Evolutionary conservation across 148 eudicot genomes (phyloP), one percentile per base, ranked within the genome.

Genomic region (Rhododendron mucronatum): DNA sequence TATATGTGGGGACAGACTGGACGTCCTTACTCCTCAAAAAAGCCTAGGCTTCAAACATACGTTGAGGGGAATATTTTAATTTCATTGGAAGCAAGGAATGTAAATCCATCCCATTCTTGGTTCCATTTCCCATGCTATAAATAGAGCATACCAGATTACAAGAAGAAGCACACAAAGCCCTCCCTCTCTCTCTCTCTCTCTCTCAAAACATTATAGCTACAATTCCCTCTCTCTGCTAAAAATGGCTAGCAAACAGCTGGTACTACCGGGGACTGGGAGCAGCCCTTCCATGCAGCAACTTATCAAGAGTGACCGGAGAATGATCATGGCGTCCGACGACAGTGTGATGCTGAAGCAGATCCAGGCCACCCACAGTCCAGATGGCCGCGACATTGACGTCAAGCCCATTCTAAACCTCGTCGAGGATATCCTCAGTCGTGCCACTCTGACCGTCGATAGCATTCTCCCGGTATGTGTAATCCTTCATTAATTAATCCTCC

Each of bases 301-400:
- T 53, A 85, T 78, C 69, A 82, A 59, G 63, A 51, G 80, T 80
- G 90, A 85, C 21, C 82, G 90, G 33, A 80, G 69, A 75, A 53
- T 45, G 84, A 73, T 86, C 85, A 77, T 84, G 78, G 15, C 84
- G 0, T 85, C 87, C 1, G 90, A 88, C 15, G 90, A 90, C 76
- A 85, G 13, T 69, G 84, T 71, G 33, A 85, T 85, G 83, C 55
- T 87, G 75, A 85, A 73, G 82, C 89, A 90, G 67, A 85, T 90
- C n/a, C 85, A 37, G 50, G 73, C 78, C 14, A 90, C 90, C 33
- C 92, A 90, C 67, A 20, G 65, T 28, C 92, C 90, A 0, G 89
- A 87, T 85, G 92, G 86, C 67, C 78, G 82, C 12, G 83, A 63
- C 1, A 59, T 88, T 7, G 84, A 87, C 44, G 85, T 85, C 30